Base-by-base conservation (phyloP, 2,329 filamentous ascomycete genomes). In the Coniochaeta sp. region DNA sequence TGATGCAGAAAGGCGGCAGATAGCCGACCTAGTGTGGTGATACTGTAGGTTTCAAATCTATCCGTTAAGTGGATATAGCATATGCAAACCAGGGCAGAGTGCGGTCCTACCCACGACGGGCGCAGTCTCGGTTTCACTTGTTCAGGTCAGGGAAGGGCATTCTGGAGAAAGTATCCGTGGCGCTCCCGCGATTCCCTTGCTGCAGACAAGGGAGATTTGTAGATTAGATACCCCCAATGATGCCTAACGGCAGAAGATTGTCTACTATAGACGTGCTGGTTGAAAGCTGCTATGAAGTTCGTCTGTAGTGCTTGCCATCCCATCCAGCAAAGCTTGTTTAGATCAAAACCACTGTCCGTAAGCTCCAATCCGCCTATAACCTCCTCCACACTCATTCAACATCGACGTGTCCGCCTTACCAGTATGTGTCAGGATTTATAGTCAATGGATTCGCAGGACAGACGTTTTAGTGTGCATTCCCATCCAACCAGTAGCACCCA, bases 1-100 rank as follows among this genome's bases (percentile, higher is more conserved):
- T 86, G 62, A 85, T 86, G 81, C 84, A 84, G 63, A 80, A 81
- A 64, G 71, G 72, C 12, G 60, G 65, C 19, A 34, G 54, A 24
- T 47, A 47, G 42, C 3, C 24, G 12, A 6, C 34, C 32, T 22
- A 38, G 16, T 17, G 16, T 14, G 1, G 3, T 17, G 40, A 44
- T 36, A 44, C 38, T 58, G 14, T 47, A 28, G 19, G 26, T 14
- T 44, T 58, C 42, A 4, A n/a, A 12, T 24, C 2, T 9, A 14
- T 40, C 42, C 4, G 2, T 6, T 47, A 19, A 22, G 16, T 40
- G 38, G 38, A 40, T 40, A 40, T 9, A n/a, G 8, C 40, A 44
- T 44, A 19, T 26, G 42, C 19, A 17, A 22, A 47, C 10, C 19
- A 52, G 10, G 47, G 17, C 12, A 17, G n/a, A 8, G 22, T 17